A percentile compares a stretch with the other conserved stretches of the same genome.
Evolutionary conservation across 2,329 filamentous ascomycete species (phyloP).

Genomic region (Alternaria hordeiaustralica): DNA sequence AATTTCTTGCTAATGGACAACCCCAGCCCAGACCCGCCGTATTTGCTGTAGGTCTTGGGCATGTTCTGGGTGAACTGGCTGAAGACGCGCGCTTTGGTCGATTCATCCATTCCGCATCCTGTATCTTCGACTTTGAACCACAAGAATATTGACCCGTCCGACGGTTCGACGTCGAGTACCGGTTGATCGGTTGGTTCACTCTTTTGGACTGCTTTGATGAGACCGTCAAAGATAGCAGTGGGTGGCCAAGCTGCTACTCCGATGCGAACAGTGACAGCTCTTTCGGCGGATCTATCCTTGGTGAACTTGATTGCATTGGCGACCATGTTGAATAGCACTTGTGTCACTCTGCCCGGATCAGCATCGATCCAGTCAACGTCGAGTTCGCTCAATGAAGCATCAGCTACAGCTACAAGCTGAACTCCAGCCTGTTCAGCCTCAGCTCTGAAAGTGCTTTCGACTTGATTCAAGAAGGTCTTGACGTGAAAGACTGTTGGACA

Average conservation of each 20-base stretch:
- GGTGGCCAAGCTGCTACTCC: conserved; percentile 1
- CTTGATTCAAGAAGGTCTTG: not conserved
- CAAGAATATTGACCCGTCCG: not conserved
- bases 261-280: conserved; percentile 17
- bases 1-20: conserved; percentile 33
- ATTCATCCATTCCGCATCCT: conserved; percentile 7
- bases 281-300: conserved; percentile 13
- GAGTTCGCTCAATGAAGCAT: not conserved
- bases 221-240: not conserved
- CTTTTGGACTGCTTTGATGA: conserved; percentile 4
- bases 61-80: conserved; percentile 31
- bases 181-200: not conserved
- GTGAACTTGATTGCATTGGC: conserved; percentile 43
- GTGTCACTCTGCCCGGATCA: not conserved
- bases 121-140: conserved; percentile 7
- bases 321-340: conserved; percentile 12
- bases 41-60: conserved; percentile 32
- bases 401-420: not conserved
- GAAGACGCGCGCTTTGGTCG: conserved; percentile 20
- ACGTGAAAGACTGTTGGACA: not conserved
- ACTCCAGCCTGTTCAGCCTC: not conserved
- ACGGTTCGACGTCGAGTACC: not conserved
- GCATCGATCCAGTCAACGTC: not conserved
- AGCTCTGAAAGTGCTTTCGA: not conserved
- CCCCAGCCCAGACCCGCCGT: conserved; percentile 27